These are phyloP conservation scores for Polytrichum commune DNA, from an alignment of 225 moss, liverwort and hornwort genomes.

Conservation along the genomic window DNA sequence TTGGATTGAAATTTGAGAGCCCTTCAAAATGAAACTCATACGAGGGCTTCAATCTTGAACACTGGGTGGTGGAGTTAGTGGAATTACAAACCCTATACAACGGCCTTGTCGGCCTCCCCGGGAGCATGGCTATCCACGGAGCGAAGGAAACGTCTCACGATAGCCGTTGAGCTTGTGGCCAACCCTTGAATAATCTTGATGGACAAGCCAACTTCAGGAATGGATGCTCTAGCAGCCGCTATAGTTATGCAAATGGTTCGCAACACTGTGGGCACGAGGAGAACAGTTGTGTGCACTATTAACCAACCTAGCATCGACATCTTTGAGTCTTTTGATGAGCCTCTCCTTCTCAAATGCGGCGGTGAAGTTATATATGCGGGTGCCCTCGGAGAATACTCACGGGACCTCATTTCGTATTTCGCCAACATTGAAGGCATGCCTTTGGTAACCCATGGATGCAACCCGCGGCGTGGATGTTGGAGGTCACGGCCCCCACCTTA, in stretches of 20 bases:
- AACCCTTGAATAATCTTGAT: slow-evolving; percentile 13
- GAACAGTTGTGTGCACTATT: slow-evolving; percentile 11
- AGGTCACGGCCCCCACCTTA: not conserved
- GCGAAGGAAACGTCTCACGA: slow-evolving; percentile 11
- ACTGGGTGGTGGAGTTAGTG: slow-evolving; percentile 15
- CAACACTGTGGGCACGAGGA: slow-evolving; percentile 5
- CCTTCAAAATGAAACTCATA: no score
- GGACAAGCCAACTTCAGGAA: slow-evolving; percentile 11
- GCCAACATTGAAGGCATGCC: not conserved
- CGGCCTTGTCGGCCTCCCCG: slow-evolving; percentile 12
- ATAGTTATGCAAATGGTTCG: slow-evolving; percentile 15
- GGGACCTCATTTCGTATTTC: not conserved
- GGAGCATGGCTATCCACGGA: slow-evolving; percentile 13
- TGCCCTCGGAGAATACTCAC: not conserved
- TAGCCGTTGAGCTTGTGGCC: slow-evolving; percentile 9
- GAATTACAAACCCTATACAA: slow-evolving; percentile 3
- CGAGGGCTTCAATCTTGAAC: no score
- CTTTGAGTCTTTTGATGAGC: slow-evolving; percentile 19
- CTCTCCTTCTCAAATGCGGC: slow-evolving; percentile 8
- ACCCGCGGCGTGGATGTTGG: slow-evolving; percentile 14
- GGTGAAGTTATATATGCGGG: slow-evolving; percentile 1
- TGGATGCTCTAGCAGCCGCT: slow-evolving; percentile 12
- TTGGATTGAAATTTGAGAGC: no score
- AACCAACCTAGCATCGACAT: slow-evolving; percentile 16
- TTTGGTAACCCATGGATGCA: not conserved